Evolutionary conservation across 2,329 filamentous ascomycete genomes (phyloP), one percentile per base, ranked within the genome.

Genomic region (Nemania diffusa): DNA sequence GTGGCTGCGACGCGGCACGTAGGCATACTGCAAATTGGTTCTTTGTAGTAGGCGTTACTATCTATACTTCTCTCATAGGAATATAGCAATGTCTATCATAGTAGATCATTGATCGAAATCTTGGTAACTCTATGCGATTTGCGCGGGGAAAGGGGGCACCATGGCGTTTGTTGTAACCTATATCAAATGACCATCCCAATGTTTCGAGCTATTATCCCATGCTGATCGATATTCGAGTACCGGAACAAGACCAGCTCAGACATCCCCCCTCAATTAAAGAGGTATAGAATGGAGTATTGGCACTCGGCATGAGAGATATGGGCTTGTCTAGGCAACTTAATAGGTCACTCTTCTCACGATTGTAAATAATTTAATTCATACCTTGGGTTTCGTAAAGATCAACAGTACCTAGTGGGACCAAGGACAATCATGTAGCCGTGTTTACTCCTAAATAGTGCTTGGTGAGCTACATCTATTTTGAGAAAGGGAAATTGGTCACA

Each of bases 1-100:
- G 62, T 55, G 57, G 37, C 32, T 17, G 53, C 37, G 42, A 51
- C 50, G 59, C 64, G 64, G 59, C 64, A 67, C 61, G 55, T 53
- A 57, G 46, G 17, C 32, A 48, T 17, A 26, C 57, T 24, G 7
- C 15, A 17, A 24, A 37, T 51, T 27, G 44, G 27, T 13, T 1
- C 24, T 24, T 1, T 48, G 34, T 13, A 11, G n/a, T 26, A 22
- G 27, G 5, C 11, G 9, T 27, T 46, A 15, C n/a, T 57, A 13
- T 8, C 24, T 13, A n/a, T 7, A 9, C n/a, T 22, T 13, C n/a
- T 32, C 34, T 8, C 26, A 50, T 53, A 57, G 53, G 59, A 15
- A 66, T 15, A 55, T 42, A 4, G 5, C 9, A 5, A 53, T 29
- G 59, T 8, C 24, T 52, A 15, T 22, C 24, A n/a, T 42, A 22